phyloP scores from a whole-genome alignment of 805 yeast species.

The Saccharomycopsis sp. region DNA sequence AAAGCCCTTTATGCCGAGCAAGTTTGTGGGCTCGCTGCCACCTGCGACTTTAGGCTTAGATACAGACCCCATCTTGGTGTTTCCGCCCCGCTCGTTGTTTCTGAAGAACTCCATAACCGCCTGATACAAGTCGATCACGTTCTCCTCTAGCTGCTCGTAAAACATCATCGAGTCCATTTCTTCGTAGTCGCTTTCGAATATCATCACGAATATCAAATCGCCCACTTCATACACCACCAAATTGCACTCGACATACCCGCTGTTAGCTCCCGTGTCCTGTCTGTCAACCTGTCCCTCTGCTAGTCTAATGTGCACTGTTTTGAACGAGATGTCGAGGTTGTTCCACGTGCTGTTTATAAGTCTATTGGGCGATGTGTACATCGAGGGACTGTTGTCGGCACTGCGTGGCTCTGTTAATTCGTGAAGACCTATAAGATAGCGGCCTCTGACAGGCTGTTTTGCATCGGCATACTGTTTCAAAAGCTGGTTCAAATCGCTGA shows the following conservation, averaged over 20 bases:
- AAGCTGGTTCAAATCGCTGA: constrained; percentile 12
- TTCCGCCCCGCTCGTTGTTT: not conserved
- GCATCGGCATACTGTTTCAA: constrained; percentile 11
- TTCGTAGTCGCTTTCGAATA: constrained; percentile 14
- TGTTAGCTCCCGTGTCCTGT: not conserved
- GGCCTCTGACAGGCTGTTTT: constrained; percentile 11
- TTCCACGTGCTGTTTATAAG: constrained; percentile 15
- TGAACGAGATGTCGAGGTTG: constrained; percentile 12
- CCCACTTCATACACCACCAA: constrained; percentile 10
- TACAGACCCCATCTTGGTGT: not conserved
- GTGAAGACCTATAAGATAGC: constrained; percentile 16
- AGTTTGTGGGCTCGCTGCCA: not conserved
- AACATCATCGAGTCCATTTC: constrained; percentile 10
- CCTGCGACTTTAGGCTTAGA: not conserved
- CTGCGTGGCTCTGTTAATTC: not conserved
- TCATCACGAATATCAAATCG: constrained; percentile 11
- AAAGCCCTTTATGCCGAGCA: constrained; percentile 5
- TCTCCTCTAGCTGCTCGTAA: constrained; percentile 19
- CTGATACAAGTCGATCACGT: constrained; percentile 16
- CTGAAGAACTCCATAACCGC: constrained; percentile 14
- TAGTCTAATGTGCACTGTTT: constrained; percentile 11
- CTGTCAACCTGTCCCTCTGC: not conserved
- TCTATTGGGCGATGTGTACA: constrained; percentile 13
- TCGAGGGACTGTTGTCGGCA: not conserved
- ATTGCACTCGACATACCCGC: constrained; percentile 8